These are phyloP conservation scores for Kwoniella dendrophila DNA, from an alignment of 768 basidiomycete genomes.

Conservation along the genomic window DNA sequence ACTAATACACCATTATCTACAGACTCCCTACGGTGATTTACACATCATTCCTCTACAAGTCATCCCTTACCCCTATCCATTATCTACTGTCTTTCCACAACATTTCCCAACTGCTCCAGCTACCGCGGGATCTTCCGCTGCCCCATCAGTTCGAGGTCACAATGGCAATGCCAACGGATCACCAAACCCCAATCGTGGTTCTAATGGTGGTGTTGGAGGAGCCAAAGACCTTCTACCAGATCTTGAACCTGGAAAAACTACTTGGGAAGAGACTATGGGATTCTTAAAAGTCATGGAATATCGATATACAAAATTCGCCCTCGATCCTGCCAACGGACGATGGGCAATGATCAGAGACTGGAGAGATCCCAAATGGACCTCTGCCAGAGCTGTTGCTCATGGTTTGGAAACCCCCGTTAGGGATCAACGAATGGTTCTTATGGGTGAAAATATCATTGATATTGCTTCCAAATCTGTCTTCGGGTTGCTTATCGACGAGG, in stretches of 20 bases:
- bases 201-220: conserved; percentile 43
- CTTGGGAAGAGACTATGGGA: conserved; percentile 57
- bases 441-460: conserved; percentile 84
- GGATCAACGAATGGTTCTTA: conserved; percentile 70
- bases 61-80: conserved; percentile 72
- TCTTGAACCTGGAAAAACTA: conserved; percentile 53
- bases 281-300: conserved; percentile 77
- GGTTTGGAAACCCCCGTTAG: conserved; percentile 66
- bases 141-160: conserved; percentile 25
- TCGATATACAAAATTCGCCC: conserved; percentile 84
- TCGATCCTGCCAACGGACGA: conserved; percentile 79
- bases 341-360: conserved; percentile 85
- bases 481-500: conserved; percentile 84
- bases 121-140: conserved; percentile 27
- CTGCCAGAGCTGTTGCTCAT: conserved; percentile 64
- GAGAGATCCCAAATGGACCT: conserved; percentile 77
- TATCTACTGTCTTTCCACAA: conserved; percentile 76
- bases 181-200: conserved; percentile 8
- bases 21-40: conserved; percentile 85
- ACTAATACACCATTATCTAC: conserved; percentile 12
- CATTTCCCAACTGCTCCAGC: conserved; percentile 20
- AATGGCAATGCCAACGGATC: conserved; percentile 27
- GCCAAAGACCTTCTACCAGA: conserved; percentile 56
- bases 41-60: conserved; percentile 71
- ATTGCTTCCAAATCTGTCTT: conserved; percentile 81